phyloP scores from a whole-genome alignment of 2,329 filamentous ascomycete species.

The Arthrobotrys iridis region DNA sequence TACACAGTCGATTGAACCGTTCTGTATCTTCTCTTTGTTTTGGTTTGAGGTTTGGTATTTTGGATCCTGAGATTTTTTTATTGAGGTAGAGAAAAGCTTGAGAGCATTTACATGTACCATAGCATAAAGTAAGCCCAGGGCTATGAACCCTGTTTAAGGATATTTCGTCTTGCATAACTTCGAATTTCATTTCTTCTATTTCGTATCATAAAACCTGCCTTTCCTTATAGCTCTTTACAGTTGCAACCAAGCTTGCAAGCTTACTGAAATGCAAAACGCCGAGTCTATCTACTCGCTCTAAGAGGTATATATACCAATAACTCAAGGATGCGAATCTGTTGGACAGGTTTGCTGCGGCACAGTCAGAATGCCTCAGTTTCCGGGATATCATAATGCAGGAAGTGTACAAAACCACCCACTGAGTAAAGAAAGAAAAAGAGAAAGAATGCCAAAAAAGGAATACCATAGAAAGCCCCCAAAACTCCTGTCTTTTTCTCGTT shows the following conservation, averaged over 20 bases:
- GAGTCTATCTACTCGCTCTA: conserved; percentile 27
- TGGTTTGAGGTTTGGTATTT: not conserved
- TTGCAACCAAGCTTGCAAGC: not conserved
- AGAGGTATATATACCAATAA: conserved; percentile 20
- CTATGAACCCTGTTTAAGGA: not conserved
- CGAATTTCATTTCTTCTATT: not conserved
- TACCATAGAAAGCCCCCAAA: conserved; percentile 11
- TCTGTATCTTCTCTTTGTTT: not conserved
- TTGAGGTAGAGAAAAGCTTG: conserved; percentile 12
- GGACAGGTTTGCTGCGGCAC: not conserved
- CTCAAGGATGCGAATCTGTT: conserved; percentile 1
- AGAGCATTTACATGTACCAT: conserved; percentile 38
- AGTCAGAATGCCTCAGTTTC: too few relatives aligned
- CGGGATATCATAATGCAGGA: conserved; percentile 4
- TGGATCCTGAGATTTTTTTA: not conserved
- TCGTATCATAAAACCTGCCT: not conserved
- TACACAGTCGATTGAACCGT: not conserved
- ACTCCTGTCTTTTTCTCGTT: conserved; percentile 36
- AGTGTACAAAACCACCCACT: conserved; percentile 33
- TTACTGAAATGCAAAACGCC: conserved; percentile 2
- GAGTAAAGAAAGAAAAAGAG: conserved; percentile 25
- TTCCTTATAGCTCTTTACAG: not conserved
- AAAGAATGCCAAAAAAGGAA: not conserved
- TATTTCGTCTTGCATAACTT: not conserved
- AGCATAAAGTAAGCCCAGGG: not conserved